Conservation (phyloP, 352 stramenopile species). For the Phytophthora boehmeriae region DNA sequence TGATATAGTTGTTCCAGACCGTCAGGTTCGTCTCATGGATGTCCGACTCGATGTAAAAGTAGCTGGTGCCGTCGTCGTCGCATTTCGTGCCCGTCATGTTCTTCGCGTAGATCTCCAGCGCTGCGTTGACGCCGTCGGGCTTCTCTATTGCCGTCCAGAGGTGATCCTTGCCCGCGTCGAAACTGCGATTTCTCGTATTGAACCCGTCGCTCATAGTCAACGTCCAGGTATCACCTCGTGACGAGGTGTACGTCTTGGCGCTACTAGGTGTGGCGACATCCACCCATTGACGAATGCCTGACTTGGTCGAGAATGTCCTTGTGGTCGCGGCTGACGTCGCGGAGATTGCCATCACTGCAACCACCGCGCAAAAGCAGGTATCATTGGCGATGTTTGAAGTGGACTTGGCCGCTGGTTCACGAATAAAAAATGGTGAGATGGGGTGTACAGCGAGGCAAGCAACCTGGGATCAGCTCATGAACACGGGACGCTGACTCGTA, state of each 20-base stretch:
- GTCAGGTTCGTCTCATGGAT: constrained; percentile 46
- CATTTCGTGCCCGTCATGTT: constrained; percentile 73
- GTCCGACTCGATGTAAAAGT: constrained; percentile 52
- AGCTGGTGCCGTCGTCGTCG: constrained; percentile 50
- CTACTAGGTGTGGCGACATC: constrained; percentile 49
- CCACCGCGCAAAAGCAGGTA: background rate
- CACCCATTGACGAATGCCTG: constrained; percentile 54
- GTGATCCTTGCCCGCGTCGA: constrained; percentile 90
- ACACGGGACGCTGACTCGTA: no score
- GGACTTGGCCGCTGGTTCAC: no score
- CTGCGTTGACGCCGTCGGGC: constrained; percentile 64
- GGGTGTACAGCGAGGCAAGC: no score
- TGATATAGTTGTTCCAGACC: constrained; percentile 55
- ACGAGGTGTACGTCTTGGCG: constrained; percentile 46
- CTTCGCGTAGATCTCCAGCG: constrained; percentile 63
- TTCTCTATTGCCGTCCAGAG: constrained; percentile 89
- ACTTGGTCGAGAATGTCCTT: constrained; percentile 42
- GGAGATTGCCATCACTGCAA: background rate
- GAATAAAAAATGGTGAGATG: no score
- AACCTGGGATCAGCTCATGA: no score
- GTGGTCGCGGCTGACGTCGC: constrained; percentile 15
- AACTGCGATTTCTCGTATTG: constrained; percentile 60
- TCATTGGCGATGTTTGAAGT: no score
- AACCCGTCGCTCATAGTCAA: constrained; percentile 66
- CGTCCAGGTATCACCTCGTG: constrained; percentile 62